Conservation (phyloP, 1,284 basidiomycete genomes). For the Cryptococcus sp. region DNA sequence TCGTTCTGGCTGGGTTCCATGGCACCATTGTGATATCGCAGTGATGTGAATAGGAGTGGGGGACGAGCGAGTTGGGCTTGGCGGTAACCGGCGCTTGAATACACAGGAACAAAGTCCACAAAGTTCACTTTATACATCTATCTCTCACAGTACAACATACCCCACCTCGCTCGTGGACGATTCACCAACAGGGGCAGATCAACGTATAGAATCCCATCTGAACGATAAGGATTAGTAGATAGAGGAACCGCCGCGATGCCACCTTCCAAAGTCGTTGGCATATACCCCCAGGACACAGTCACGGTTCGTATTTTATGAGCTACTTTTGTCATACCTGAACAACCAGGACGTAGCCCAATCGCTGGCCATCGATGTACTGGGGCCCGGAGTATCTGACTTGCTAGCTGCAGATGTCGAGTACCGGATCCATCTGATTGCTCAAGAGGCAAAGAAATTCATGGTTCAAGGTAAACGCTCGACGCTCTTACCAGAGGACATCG, state of each 20-base stretch:
- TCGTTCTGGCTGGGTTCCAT: slow-evolving; percentile 34
- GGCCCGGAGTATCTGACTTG: slow-evolving; percentile 74
- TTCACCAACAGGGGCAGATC: too few species aligned
- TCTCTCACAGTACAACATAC: too few species aligned
- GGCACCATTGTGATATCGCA: slow-evolving; percentile 25
- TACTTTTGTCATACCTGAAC: not conserved
- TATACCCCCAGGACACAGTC: slow-evolving; percentile 42
- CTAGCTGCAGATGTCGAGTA: slow-evolving; percentile 97
- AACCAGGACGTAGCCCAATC: slow-evolving; percentile 89
- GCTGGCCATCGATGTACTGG: slow-evolving; percentile 70
- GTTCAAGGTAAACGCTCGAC: slow-evolving; percentile 83
- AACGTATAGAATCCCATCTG: too few species aligned
- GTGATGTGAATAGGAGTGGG: not conserved
- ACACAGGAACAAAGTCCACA: not conserved
- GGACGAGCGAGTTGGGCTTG: not conserved
- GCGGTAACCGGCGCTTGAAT: not conserved
- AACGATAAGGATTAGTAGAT: too few species aligned
- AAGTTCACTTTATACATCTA: not conserved
- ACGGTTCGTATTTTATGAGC: slow-evolving; percentile 17
- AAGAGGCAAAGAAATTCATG: slow-evolving; percentile 97
- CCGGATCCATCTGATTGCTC: slow-evolving; percentile 66
- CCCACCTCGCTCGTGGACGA: too few species aligned
- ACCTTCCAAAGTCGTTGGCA: slow-evolving; percentile 35
- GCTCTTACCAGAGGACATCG: slow-evolving; percentile 83
- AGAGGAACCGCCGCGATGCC: slow-evolving; percentile 24